Percentiles rank a stretch among this genome's conserved stretches.
These are phyloP conservation scores for Solanum chilense DNA, from an alignment of 257 asterid genomes.

Conservation along the genomic window DNA sequence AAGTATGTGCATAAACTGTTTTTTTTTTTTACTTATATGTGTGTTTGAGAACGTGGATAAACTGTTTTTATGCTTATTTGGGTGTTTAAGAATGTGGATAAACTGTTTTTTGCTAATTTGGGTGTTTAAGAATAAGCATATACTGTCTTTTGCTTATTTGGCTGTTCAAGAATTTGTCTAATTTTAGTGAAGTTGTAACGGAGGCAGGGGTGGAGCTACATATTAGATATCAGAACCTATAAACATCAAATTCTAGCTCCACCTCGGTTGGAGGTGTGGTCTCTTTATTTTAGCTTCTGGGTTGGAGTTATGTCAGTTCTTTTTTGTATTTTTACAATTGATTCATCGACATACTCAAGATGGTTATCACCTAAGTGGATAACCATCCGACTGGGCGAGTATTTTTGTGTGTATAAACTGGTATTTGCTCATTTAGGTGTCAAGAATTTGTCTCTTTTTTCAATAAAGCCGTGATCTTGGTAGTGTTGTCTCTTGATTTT, in stretches of 20 bases:
- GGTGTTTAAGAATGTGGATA: not conserved
- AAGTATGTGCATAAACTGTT: not conserved
- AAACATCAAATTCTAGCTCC: not conserved
- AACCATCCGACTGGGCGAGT: conserved; percentile 66
- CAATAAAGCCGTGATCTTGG: not conserved
- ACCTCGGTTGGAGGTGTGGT: not conserved
- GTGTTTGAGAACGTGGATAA: not conserved
- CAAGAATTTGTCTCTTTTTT: not conserved
- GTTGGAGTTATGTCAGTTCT: not conserved
- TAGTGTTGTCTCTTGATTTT: not conserved
- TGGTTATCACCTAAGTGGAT: conserved; percentile 74
- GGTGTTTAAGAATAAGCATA: not conserved
- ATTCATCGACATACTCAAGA: conserved; percentile 29
- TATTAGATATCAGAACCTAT: not conserved
- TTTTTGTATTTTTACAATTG: not conserved
- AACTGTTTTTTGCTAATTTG: not conserved
- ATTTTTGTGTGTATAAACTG: not conserved
- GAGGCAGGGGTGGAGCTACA: not conserved
- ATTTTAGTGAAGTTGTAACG: not conserved
- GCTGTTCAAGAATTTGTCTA: not conserved
- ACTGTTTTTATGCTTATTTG: not conserved
- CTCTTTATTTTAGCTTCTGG: not conserved
- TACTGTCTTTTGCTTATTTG: not conserved
- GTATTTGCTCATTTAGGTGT: not conserved
- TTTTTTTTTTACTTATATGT: not conserved